A percentile compares a stretch with the other conserved stretches of the same genome.
Conservation (phyloP, 352 stramenopile genomes). For the Phytophthora cajani region DNA sequence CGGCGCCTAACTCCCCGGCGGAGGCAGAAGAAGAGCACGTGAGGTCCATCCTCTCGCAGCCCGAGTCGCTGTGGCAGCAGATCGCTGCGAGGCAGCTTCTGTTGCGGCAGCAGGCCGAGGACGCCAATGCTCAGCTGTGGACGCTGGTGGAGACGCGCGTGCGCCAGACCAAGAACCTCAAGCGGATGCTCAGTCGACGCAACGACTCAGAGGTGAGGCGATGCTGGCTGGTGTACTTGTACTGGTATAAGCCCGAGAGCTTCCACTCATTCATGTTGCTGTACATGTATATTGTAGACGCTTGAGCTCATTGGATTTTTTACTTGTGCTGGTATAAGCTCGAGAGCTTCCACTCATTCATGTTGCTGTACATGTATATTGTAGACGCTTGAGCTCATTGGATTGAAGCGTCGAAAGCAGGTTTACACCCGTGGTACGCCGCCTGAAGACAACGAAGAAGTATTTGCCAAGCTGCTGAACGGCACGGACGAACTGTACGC, state of each 20-base stretch:
- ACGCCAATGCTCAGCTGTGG: constrained; percentile 24
- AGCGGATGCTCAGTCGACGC: constrained; percentile 37
- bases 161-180: constrained; percentile 47
- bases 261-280: not conserved
- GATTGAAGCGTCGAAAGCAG: constrained; percentile 34
- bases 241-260: not conserved
- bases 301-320: constrained; percentile 27
- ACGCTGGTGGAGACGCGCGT: constrained; percentile 18
- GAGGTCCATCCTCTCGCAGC: constrained; percentile 15
- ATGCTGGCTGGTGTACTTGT: not conserved
- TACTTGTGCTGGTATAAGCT: not conserved
- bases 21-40: constrained; percentile 13
- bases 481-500: constrained; percentile 32
- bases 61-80: constrained; percentile 35
- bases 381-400: constrained; percentile 33
- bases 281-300: constrained; percentile 10
- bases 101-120: constrained; percentile 26
- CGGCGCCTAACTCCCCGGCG: constrained; percentile 16
- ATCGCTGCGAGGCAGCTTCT: constrained; percentile 29
- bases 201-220: constrained; percentile 27
- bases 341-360: not conserved
- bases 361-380: too few relatives aligned
- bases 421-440: constrained; percentile 1
- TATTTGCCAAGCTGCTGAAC: constrained; percentile 31
- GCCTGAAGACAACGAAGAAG: constrained; percentile 24